Base-by-base conservation (phyloP, 2,329 filamentous ascomycete species). In the Lachnellula arida region DNA sequence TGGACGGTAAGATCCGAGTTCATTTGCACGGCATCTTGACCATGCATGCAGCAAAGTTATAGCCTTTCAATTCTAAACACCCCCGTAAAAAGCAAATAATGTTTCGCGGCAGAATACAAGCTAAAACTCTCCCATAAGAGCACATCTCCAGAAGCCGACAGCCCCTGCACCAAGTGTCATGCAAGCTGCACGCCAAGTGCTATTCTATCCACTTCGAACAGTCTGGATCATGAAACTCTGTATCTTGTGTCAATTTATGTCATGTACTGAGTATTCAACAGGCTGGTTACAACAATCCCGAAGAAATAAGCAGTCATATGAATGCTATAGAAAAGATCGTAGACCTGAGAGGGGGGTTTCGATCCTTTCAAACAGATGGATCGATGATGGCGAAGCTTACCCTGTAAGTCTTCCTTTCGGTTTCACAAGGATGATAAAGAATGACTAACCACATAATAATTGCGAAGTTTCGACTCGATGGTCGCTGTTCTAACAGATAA, bases 281-380 rank as follows among this genome's bases (percentile, higher is more conserved):
- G 58, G 56, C 58, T n/a, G 56, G 56, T 5, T 58, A 56, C 25
- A 49, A 47, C 23, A 50, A 60, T 25, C 46, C 58, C 5, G 37
- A 47, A 43, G 58, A 60, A 48, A 58, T 59, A 40, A 49, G 52
- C 37, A 51, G 47, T 37, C 58, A 60, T 25, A 60, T 60, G 58
- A 51, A 60, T 44, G 58, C 53, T 39, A 46, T 60, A 9, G 53
- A 60, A 52, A 53, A 32, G 37, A 56, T 60, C 7, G 56, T 60
- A 22, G 50, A 56, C 22, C 32, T 56, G 6, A 39, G 54, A 43
- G 58, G 56, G 17, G 58, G 58, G 0, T 58, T 60, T 39, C 19
- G 49, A 15, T 48, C 47, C 37, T 54, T 60, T 22, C 47, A 49
- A 40, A 25, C 25, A 17, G 51, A 58, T 35, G 51, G 54, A 12